Conservation (phyloP, 2,329 filamentous ascomycete genomes). For the Cladosporium sp. region DNA sequence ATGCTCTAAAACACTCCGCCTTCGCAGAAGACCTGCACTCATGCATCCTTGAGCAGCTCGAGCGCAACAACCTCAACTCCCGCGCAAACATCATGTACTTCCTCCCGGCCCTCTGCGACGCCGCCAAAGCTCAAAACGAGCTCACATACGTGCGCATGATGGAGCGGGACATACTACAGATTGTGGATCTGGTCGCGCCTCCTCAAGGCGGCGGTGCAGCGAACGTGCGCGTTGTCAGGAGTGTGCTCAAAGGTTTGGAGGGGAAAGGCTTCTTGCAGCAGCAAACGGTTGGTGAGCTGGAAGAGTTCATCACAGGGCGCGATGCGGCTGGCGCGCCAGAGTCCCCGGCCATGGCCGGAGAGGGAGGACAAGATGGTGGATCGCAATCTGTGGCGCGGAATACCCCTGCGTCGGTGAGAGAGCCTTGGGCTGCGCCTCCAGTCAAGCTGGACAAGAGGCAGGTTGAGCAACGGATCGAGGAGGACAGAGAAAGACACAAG, state of each 20-base stretch:
- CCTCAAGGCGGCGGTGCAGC: constrained; percentile 84
- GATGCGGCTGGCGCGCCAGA: constrained; percentile 48
- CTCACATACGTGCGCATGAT: constrained; percentile 89
- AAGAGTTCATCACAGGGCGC: constrained; percentile 77
- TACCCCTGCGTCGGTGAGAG: constrained; percentile 25
- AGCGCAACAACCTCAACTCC: constrained; percentile 92
- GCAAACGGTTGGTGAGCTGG: constrained; percentile 75
- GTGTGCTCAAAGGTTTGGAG: constrained; percentile 59
- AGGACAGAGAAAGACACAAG: constrained; percentile 94
- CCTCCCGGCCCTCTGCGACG: constrained; percentile 89
- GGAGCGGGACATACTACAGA: constrained; percentile 84
- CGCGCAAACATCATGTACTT: constrained; percentile 99
- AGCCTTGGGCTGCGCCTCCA: constrained; percentile 20
- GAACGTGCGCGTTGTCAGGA: constrained; percentile 82
- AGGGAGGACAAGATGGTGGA: background rate
- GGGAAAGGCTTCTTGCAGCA: constrained; percentile 70
- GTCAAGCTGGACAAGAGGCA: constrained; percentile 75
- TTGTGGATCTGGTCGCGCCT: constrained; percentile 89
- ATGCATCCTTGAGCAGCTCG: constrained; percentile 94
- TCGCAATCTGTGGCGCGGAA: constrained; percentile 20
- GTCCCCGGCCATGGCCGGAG: constrained; percentile 21
- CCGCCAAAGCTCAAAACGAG: constrained; percentile 74
- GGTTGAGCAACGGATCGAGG: constrained; percentile 94
- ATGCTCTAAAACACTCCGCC: constrained; percentile 89
- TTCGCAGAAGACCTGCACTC: constrained; percentile 97